Evolutionary conservation across 345 rosid genomes (phyloP).

Genomic region (Eucalyptus viminalis): DNA sequence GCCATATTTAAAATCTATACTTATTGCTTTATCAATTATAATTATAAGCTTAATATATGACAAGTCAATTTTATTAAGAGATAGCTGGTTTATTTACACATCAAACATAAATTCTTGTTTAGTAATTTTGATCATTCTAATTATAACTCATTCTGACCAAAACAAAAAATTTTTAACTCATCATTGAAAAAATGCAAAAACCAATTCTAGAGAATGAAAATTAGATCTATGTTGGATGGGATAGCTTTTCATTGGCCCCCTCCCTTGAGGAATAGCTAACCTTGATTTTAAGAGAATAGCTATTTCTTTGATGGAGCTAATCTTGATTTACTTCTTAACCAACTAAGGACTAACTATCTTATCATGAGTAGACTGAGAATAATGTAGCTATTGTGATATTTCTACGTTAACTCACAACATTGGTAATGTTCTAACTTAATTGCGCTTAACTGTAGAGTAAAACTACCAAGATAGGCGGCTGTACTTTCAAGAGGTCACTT

Average conservation of each 20-base stretch:
- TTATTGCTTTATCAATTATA: neutral
- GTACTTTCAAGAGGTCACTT: too few species aligned
- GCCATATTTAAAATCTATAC: neutral
- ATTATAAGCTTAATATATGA: neutral
- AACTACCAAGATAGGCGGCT: too few species aligned
- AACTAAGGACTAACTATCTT: too few species aligned
- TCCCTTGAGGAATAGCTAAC: neutral
- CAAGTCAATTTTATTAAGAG: neutral
- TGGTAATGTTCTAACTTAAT: too few species aligned
- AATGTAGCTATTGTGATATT: too few species aligned
- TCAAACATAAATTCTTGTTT: neutral
- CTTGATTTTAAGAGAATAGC: too few species aligned
- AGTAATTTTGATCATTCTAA: neutral
- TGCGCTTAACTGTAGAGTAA: too few species aligned
- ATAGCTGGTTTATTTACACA: neutral
- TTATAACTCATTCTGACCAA: neutral
- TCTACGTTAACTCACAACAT: accelerated
- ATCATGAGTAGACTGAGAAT: accelerated
- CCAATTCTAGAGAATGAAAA: neutral
- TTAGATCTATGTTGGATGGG: neutral
- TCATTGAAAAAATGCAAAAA: neutral
- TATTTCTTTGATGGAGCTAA: too few species aligned
- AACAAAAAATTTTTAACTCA: accelerated
- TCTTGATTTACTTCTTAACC: too few species aligned
- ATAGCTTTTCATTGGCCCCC: too few species aligned